A percentile compares a stretch with the other conserved stretches of the same genome.
These are phyloP conservation scores for Arbutus unedo DNA, from an alignment of 148 eudicot species.

Conservation along the genomic window DNA sequence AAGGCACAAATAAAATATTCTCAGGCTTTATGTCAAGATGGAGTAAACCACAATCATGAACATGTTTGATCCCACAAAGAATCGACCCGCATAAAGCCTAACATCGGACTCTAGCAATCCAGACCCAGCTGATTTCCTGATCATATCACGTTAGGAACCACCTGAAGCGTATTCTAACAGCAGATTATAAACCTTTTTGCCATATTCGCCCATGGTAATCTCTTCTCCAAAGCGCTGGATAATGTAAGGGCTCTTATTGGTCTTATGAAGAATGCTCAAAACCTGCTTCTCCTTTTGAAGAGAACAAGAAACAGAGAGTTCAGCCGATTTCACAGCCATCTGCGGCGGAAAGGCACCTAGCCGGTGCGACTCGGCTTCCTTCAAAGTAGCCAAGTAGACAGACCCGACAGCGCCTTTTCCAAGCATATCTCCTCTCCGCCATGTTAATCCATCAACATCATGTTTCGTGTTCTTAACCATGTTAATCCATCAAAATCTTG, in stretches of 20 bases:
- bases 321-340: conserved; percentile 46
- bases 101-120: conserved; percentile 34
- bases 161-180: conserved; percentile 44
- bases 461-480: conserved; percentile 24
- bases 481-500: conserved; percentile 24
- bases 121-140: conserved; percentile 19
- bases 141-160: conserved; percentile 33
- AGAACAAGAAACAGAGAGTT: conserved; percentile 25
- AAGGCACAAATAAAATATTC: conserved; percentile 30
- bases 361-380: conserved; percentile 18
- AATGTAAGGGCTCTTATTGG: conserved; percentile 22
- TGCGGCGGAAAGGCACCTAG: conserved; percentile 15
- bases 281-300: conserved; percentile 36
- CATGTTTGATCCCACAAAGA: conserved; percentile 29
- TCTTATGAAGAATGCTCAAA: conserved; percentile 19
- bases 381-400: conserved; percentile 32
- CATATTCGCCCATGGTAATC: conserved; percentile 22
- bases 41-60: conserved; percentile 30
- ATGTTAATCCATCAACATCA: conserved; percentile 26
- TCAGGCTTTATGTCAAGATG: conserved; percentile 47
- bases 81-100: conserved; percentile 25
- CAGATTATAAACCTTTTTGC: conserved; percentile 33
- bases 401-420: conserved; percentile 40
- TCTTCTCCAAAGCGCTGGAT: conserved; percentile 40
- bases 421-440: conserved; percentile 34